Base-by-base conservation (phyloP, 495 filamentous ascomycete species). In the Aspergillus asperescens region DNA sequence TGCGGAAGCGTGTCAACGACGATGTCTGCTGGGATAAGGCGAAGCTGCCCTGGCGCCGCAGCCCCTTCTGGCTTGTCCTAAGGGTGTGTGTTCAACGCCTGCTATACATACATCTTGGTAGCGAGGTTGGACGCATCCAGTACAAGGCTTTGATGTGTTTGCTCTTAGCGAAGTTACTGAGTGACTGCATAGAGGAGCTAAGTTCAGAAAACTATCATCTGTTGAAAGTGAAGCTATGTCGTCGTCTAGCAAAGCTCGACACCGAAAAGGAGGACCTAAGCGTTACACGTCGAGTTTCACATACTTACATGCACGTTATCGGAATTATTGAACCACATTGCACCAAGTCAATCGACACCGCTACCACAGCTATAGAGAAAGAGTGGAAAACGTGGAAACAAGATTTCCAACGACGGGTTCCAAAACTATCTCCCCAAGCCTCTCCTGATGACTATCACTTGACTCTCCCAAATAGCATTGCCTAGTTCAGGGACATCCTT, bases 211-310 rank as follows among this genome's bases (percentile, higher is more conserved):
- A 10, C 31, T 59, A 23, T 39, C 59, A 64, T 15, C 71, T 71
- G 16, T 65, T 82, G 0, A 77, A 66, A 32, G 48, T 71, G 12
- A 86, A 86, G 53, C 67, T 87, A 7, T 79, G 77, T 50, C 77
- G 82, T 24, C 81, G 83, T 12, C 64, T 86, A 37, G 77, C 73
- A 5, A 86, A 87, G 60, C 35, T 86, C 5, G 77, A 85, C 29
- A 45, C 56, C 12, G 70, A 78, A 20, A 68, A 57, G 13, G 28
- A 45, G 8, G 40, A 29, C 15, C 47, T 40, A 22, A 15, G 31
- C 5, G 3, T 54, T 7, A 18, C 45, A 37, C 24, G 41, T 23
- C 10, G n/a, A 9, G 18, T n/a, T 32, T 13, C 18, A 23, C 3
- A 40, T 10, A 46, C 44, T 1, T 64, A 62, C 47, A 28, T 46